A percentile compares a stretch with the other conserved stretches of the same genome.
These are phyloP conservation scores for Vitis hybrid DNA, from an alignment of 177 flowering plant genomes.

Conservation along the genomic window DNA sequence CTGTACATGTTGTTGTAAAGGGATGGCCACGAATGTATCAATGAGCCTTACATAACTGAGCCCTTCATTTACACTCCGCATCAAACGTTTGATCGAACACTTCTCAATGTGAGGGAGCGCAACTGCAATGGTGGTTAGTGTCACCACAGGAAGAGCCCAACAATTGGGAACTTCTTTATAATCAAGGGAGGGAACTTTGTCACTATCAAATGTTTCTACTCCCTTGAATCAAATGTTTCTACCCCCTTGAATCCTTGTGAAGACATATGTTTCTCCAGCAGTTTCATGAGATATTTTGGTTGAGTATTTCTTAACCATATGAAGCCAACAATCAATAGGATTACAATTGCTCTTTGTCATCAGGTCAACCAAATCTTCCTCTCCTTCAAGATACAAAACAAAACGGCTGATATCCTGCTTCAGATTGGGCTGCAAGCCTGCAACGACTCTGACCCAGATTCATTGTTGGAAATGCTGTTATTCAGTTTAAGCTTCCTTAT, in stretches of 20 bases:
- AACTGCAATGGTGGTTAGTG: constrained; percentile 54
- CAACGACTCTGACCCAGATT: constrained; percentile 27
- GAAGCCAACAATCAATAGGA: constrained; percentile 37
- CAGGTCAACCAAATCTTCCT: constrained; percentile 42
- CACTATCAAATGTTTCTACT: constrained; percentile 49
- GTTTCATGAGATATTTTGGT: constrained; percentile 42
- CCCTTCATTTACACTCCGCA: constrained; percentile 41
- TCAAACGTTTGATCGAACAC: constrained; percentile 17
- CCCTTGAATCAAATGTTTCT: constrained; percentile 41
- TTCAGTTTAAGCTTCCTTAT: constrained; percentile 17
- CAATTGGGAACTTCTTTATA: constrained; percentile 50
- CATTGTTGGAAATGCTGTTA: constrained; percentile 16
- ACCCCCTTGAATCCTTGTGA: constrained; percentile 45
- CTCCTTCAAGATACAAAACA: constrained; percentile 68
- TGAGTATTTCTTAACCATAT: constrained; percentile 37
- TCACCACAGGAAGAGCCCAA: constrained; percentile 71
- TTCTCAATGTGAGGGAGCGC: constrained; percentile 44
- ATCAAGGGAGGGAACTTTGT: constrained; percentile 35
- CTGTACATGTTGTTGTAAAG: too few relatives aligned
- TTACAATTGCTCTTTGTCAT: constrained; percentile 37
- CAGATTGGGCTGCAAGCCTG: background rate
- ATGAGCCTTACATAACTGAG: constrained; percentile 35
- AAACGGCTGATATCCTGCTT: constrained; percentile 37
- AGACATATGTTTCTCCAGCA: constrained; percentile 33
- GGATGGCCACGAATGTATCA: too few relatives aligned